Conservation (phyloP, 768 basidiomycete species). For the Russula ochroleuca region DNA sequence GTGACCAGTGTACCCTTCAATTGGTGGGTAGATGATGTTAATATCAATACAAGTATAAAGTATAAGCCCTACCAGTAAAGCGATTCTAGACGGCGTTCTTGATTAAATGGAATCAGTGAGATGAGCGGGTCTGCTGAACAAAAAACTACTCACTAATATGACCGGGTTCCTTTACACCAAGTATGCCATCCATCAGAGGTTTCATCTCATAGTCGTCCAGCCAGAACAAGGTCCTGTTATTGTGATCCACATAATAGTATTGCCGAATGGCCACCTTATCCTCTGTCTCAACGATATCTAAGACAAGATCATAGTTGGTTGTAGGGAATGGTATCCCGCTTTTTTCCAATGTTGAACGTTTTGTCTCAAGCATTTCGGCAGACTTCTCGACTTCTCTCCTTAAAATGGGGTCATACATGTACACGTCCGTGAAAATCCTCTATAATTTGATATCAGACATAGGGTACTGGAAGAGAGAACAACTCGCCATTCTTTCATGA, state of each 20-base stretch:
- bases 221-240: conserved; percentile 12
- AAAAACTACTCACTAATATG: conserved; percentile 16
- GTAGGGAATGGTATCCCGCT: neutral
- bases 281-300: conserved; percentile 2
- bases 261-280: neutral
- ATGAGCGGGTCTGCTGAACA: neutral
- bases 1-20: conserved; percentile 19
- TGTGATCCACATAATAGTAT: conserved; percentile 21
- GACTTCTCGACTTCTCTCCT: neutral
- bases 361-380: neutral
- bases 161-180: neutral
- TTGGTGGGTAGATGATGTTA: too few species aligned
- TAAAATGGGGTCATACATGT: conserved; percentile 15
- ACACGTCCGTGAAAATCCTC: conserved; percentile 18
- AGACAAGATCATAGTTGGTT: conserved; percentile 1
- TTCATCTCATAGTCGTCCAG: neutral
- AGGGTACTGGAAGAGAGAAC: neutral
- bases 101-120: neutral
- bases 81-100: conserved; percentile 10
- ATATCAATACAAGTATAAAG: too few species aligned
- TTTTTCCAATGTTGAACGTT: neutral
- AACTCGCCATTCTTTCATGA: conserved; percentile 1
- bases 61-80: conserved; percentile 12
- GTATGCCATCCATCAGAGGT: neutral
- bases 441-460: neutral